Evolutionary conservation across 2,329 filamentous ascomycete species (phyloP).

Genomic region (Hirsutella rhossiliensis): DNA sequence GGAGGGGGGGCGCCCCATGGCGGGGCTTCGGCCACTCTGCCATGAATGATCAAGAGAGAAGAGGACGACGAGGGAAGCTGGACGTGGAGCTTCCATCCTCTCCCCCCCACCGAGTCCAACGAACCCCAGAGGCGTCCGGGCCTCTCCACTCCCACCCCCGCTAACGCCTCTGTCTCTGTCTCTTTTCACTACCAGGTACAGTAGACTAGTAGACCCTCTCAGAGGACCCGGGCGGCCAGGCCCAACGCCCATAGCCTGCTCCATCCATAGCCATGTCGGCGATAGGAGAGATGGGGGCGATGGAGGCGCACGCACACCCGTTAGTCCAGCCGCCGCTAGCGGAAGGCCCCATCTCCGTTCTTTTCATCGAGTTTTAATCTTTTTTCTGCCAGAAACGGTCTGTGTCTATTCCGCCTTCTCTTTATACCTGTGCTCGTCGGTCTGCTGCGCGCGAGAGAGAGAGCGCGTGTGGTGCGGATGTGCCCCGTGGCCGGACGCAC

Average conservation of each 20-base stretch:
- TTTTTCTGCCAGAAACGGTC: background rate
- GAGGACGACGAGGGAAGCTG: background rate
- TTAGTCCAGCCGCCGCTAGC: constrained; percentile 5
- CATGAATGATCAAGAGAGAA: no score
- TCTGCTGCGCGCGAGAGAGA: no score
- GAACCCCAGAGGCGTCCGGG: background rate
- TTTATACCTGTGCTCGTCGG: no score
- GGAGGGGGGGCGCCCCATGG: no score
- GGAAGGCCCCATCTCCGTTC: constrained; percentile 1
- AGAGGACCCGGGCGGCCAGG: background rate
- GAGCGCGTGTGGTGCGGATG: no score
- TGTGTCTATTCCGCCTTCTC: no score
- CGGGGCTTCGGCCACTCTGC: no score
- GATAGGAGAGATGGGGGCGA: constrained; percentile 6
- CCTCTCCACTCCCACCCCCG: background rate
- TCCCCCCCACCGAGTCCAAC: background rate
- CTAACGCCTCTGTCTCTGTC: background rate
- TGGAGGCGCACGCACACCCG: constrained; percentile 5
- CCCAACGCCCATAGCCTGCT: background rate
- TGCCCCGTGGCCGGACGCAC: no score
- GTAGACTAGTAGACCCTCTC: background rate
- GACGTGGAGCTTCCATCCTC: background rate
- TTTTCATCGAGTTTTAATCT: background rate
- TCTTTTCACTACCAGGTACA: background rate
- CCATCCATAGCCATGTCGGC: constrained; percentile 3